Base-by-base conservation (phyloP, 2,329 filamentous ascomycete genomes). In the Coleophoma cylindrospora region DNA sequence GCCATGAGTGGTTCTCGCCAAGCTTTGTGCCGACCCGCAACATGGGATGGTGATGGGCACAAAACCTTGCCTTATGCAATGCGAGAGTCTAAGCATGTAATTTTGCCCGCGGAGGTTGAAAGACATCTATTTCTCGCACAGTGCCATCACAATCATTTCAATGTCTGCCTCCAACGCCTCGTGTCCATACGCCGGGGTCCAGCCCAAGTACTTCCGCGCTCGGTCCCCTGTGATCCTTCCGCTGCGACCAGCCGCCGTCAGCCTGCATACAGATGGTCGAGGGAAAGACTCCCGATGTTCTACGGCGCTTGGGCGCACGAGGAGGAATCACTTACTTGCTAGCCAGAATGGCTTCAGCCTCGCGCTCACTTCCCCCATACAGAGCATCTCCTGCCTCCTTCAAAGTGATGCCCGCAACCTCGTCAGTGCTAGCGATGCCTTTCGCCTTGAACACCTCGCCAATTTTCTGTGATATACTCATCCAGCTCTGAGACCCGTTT, bases 401-500 rank as follows among this genome's bases (percentile, higher is more conserved):
- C 15, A 72, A 51, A 1, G 50, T 47, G 12, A 69, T 49, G 13
- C 53, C 54, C 14, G 58, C 54, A 2, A 68, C 57, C 14, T 62
- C 50, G 1, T 52, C 51, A 3, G 63, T 62, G 32, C 61, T 50
- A 36, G 75, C 51, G 10, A 52, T 53, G 1, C 68, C 68, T 3
- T 65, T 53, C 21, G 58, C 58, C 11, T 59, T 53, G 2, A 64
- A 66, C 2, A 62, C 65, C 2, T 65, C 60, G 0, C 65, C 71
- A 5, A 74, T 62, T 2, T 57, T 54, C 34, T 68, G 55, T 1
- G 68, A 64, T 4, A 74, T 51, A 6, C 70, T 65, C 11, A 53
- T 57, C 72, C 73, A 77, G 1, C 61, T 63, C 53, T 71, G 65
- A 3, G 58, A 60, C 0, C 70, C 72, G 1, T 66, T 70, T 9